Percentiles rank a stretch among this genome's conserved stretches.
Conservation (phyloP, 192 early-diverging fungal species). For the Rhizophlyctis rosea region DNA sequence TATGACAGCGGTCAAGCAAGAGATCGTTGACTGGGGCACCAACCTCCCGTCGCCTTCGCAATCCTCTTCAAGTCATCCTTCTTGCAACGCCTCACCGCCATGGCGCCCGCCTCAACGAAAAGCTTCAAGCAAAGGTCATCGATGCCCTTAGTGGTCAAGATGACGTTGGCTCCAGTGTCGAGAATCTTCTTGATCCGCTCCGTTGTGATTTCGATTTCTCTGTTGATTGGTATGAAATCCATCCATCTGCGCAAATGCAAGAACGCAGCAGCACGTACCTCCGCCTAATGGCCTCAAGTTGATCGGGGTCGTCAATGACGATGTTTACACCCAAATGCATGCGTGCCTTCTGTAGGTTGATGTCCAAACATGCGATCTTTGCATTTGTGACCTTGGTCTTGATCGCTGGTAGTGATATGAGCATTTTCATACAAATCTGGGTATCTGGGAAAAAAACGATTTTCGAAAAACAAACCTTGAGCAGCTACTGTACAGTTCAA, state of each 20-base stretch:
- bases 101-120: slow-evolving; percentile 97
- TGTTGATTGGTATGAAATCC: slow-evolving; percentile 15
- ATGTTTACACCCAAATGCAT: slow-evolving; percentile 99
- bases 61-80: slow-evolving; percentile 98
- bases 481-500: slow-evolving; percentile 97
- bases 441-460: background rate
- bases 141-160: slow-evolving; percentile 98
- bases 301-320: slow-evolving; percentile 96
- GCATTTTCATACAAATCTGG: background rate
- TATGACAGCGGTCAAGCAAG: background rate
- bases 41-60: slow-evolving; percentile 93
- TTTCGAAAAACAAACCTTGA: slow-evolving; percentile 51
- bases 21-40: background rate
- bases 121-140: slow-evolving; percentile 98
- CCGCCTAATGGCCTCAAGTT: slow-evolving; percentile 93
- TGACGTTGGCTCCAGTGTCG: slow-evolving; percentile 91
- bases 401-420: slow-evolving; percentile 57
- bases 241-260: background rate
- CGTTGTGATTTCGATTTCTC: slow-evolving; percentile 93
- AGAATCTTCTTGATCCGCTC: slow-evolving; percentile 96
- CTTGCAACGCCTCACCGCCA: slow-evolving; percentile 92
- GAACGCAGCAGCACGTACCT: slow-evolving; percentile 42
- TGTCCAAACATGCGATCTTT: slow-evolving; percentile 96
- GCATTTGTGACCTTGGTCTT: slow-evolving; percentile 81
- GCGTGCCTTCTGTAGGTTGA: slow-evolving; percentile 96